These are phyloP conservation scores for Platanthera zijinensis DNA, from an alignment of 106 monocot genomes.

Conservation along the genomic window DNA sequence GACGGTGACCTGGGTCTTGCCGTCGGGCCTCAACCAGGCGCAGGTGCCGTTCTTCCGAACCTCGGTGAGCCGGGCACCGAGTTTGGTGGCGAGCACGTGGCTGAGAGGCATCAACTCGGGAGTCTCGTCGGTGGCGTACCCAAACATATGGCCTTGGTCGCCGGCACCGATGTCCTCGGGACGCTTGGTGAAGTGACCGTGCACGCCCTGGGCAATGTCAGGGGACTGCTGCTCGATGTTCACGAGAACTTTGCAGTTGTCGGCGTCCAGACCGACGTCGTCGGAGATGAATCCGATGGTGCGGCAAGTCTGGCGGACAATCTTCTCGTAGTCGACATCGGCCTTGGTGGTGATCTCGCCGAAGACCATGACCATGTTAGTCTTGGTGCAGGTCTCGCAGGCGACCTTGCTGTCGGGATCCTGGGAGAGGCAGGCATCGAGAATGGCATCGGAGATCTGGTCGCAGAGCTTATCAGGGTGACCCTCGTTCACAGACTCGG, in stretches of 20 bases:
- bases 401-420: conserved; percentile 27
- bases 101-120: conserved; percentile 22
- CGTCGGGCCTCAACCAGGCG: conserved; percentile 21
- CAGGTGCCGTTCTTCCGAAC: conserved; percentile 24
- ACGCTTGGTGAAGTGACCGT: conserved; percentile 26
- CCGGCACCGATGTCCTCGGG: conserved; percentile 27
- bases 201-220: conserved; percentile 22
- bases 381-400: conserved; percentile 23
- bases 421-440: conserved; percentile 22
- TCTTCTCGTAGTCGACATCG: conserved; percentile 17
- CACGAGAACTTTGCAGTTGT: conserved; percentile 21
- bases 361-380: conserved; percentile 27
- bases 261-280: conserved; percentile 18
- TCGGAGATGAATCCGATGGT: conserved; percentile 17
- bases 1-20: conserved; percentile 25
- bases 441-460: conserved; percentile 23
- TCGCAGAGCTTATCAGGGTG: conserved; percentile 25
- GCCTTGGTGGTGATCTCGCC: conserved; percentile 25
- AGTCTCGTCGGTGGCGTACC: conserved; percentile 24
- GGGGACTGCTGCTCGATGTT: conserved; percentile 24
- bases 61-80: conserved; percentile 14
- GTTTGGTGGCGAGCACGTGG: conserved; percentile 23
- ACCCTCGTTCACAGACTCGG: conserved; percentile 25
- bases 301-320: conserved; percentile 23
- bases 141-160: conserved; percentile 30